Base-by-base conservation (phyloP, 1,284 basidiomycete species). In the Ustilago trichophora region DNA sequence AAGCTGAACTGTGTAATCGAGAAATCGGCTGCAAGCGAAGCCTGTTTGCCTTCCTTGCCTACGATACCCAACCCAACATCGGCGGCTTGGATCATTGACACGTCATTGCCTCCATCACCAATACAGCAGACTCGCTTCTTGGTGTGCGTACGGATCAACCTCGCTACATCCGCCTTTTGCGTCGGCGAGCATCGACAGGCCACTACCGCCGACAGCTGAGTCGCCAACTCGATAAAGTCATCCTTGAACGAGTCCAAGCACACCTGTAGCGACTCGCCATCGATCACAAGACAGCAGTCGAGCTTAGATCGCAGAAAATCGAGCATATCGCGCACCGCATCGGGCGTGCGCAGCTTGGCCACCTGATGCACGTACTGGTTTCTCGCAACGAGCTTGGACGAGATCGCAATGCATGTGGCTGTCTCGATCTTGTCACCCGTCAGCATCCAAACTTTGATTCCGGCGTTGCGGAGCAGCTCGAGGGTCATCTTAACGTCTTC, bases 361-460 rank as follows among this genome's bases (percentile, higher is more conserved):
- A 98, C 90, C 78, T 97, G 93, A 75, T 98, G 94, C 29, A 99
- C 96, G 80, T 97, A 98, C 82, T 98, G 96, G 76, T 93, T 93
- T 71, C 96, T 86, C 15, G 92, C 90, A 0, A 98, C 95, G 21
- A 98, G 85, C 81, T 98, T 98, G 25, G 92, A 96, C 31, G 93
- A 97, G 64, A 98, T 93, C 1, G 95, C 94, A 75, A 99, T 98
- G 82, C 94, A 97, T 26, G 94, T 91, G 7, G 96, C 96, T 3
- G 96, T 99, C 85, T 99, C 96, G 63, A 98, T 93, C 85, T 98
- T 98, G 83, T 98, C 96, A 0, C 96, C 96, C 0, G 96, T 99
- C 75, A 98, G 85, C 96, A 99, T 98, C 96, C 96, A 99, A 52
- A 99, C 97, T 85, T 93, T 97, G 83, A 99, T 89, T 2, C 95